Base-by-base conservation (phyloP, 805 yeast genomes). In the Candida schatavii region DNA sequence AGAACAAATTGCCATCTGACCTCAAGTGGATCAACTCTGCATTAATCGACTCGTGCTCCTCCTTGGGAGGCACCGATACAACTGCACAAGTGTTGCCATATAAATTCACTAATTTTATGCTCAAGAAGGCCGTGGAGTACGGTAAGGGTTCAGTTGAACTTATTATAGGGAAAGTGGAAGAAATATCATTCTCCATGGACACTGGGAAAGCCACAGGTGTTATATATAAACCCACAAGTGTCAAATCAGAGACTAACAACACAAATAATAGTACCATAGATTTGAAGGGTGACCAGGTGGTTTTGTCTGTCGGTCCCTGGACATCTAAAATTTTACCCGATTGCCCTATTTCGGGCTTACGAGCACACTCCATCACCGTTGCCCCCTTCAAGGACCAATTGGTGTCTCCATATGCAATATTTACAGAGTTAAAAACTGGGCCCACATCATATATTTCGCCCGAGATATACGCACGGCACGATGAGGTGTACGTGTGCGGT, bases 11-110 rank as follows among this genome's bases (percentile, higher is more conserved):
- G 35, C 96, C 97, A 4, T 54, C 60, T 2, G 85, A 81, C 46
- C 71, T 89, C 40, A 80, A 80, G 49, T 90, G 97, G 97, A 79
- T 89, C 49, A 74, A 78, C 38, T 72, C 76, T 27, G 72, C 76
- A 3, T 57, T 83, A 21, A 81, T 91, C 5, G 75, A 74, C 43
- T 82, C 77, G 42, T 88, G 95, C 83, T 80, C 90, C 2, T 75
- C 79, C 6, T 64, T 91, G 39, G 97, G 98, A 23, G 91, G 86
- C 18, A 75, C 78, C 23, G 90, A 84, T 46, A 81, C 95, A 11
- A 91, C 97, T 1, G 98, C 97, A 0, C 98, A 93, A 64, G 96
- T 93, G 4, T 97, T 91, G 59, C 98, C 99, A 2, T 88, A 85
- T 66, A 84, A 84, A 57, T 90, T 93, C 64, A 91, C 98, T n/a